Conservation (phyloP, 2,329 filamentous ascomycete genomes). For the Endoconidiophora laricicola region DNA sequence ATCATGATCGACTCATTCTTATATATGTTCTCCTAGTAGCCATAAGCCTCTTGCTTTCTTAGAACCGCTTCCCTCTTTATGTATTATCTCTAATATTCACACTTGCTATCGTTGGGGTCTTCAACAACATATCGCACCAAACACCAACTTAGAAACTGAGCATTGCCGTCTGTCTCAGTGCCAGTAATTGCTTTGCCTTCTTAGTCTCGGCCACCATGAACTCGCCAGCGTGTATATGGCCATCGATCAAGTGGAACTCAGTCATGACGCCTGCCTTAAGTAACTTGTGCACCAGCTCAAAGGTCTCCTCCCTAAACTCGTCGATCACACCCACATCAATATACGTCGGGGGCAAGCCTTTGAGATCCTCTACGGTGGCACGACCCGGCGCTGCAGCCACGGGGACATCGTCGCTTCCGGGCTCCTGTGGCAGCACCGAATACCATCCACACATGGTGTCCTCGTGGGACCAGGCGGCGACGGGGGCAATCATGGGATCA, state of each 20-base stretch:
- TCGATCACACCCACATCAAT: slow-evolving; percentile 25
- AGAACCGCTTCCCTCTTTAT: too few species aligned
- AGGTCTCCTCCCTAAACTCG: slow-evolving; percentile 22
- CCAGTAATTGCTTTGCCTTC: too few species aligned
- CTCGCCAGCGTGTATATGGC: slow-evolving; percentile 20
- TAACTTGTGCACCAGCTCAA: slow-evolving; percentile 20
- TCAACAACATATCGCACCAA: too few species aligned
- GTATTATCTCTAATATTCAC: too few species aligned
- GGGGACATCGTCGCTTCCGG: slow-evolving; percentile 13
- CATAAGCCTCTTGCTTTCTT: too few species aligned
- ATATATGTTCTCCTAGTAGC: too few species aligned
- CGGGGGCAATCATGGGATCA: slow-evolving; percentile 5
- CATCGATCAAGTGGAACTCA: slow-evolving; percentile 25
- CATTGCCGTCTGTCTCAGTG: too few species aligned
- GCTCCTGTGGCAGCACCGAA: slow-evolving; percentile 12
- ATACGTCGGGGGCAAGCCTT: slow-evolving; percentile 22
- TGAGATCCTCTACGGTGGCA: slow-evolving; percentile 13
- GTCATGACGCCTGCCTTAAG: slow-evolving; percentile 20
- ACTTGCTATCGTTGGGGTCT: too few species aligned
- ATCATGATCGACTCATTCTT: too few species aligned
- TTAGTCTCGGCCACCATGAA: slow-evolving; percentile 6
- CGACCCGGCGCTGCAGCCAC: slow-evolving; percentile 16
- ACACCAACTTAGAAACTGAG: too few species aligned
- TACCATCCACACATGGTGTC: slow-evolving; percentile 16
- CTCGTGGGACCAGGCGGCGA: slow-evolving; percentile 13